Percentiles rank a stretch among this genome's conserved stretches.
Evolutionary conservation across 2,329 filamentous ascomycete genomes (phyloP).

Genomic region (Blastomyces parvus): DNA sequence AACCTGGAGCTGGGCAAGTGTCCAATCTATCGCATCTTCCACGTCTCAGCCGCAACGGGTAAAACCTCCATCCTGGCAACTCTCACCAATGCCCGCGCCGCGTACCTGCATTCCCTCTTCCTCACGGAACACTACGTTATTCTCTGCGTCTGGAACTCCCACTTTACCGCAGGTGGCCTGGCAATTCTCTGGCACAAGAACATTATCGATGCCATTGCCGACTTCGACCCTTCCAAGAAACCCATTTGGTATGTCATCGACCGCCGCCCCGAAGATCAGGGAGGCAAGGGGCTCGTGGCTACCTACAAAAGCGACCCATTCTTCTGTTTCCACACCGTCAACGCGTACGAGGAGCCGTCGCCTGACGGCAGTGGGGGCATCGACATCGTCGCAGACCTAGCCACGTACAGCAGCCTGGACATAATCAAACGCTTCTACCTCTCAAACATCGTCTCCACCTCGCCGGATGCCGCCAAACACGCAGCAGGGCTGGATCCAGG

Average conservation of each 20-base stretch:
- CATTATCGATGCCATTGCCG: constrained; percentile 56
- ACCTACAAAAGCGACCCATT: constrained; percentile 58
- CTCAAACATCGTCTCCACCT: constrained; percentile 53
- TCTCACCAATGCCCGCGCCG: constrained; percentile 46
- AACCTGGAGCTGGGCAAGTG: constrained; percentile 57
- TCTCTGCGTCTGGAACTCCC: constrained; percentile 61
- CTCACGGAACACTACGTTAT: constrained; percentile 61
- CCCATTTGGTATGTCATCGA: constrained; percentile 69
- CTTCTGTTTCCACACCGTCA: constrained; percentile 73
- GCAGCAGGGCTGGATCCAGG: constrained; percentile 32
- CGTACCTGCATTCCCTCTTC: constrained; percentile 79
- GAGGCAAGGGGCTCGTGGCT: constrained; percentile 56
- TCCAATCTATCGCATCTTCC: constrained; percentile 60
- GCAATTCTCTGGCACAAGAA: constrained; percentile 57
- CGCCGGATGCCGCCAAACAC: constrained; percentile 37
- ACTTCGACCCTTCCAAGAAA: constrained; percentile 48
- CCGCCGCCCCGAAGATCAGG: constrained; percentile 35
- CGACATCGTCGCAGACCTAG: constrained; percentile 56
- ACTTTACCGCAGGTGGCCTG: constrained; percentile 49
- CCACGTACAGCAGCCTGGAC: constrained; percentile 55
- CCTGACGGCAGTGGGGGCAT: constrained; percentile 27
- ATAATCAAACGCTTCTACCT: constrained; percentile 61
- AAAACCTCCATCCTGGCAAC: constrained; percentile 62
- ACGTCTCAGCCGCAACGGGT: constrained; percentile 52
- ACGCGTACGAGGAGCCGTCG: constrained; percentile 58